Evolutionary conservation across 495 filamentous ascomycete species (phyloP).

Genomic region (Apiosordaria backusii): DNA sequence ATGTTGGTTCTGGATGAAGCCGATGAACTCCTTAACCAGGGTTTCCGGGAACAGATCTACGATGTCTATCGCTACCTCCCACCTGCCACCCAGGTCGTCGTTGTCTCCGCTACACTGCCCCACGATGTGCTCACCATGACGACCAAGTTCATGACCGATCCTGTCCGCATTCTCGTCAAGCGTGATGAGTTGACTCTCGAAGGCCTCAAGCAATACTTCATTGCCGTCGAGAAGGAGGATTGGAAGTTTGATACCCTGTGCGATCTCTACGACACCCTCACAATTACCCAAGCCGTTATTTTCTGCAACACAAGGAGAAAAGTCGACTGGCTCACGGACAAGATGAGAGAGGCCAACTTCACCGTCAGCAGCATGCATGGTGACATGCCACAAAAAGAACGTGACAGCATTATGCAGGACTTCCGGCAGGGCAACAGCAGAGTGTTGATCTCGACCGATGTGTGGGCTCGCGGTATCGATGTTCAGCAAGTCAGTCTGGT

Average conservation of each 20-base stretch:
- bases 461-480: constrained; percentile 97
- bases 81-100: constrained; percentile 94
- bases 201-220: constrained; percentile 99
- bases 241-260: constrained; percentile 99
- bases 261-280: constrained; percentile 98
- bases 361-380: constrained; percentile 99
- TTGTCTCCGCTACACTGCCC: constrained; percentile 95
- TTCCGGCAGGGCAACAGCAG: constrained; percentile 96
- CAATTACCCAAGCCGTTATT: constrained; percentile 98
- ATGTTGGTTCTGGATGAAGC: constrained; percentile 99
- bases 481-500: constrained; percentile 98
- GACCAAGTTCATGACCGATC: constrained; percentile 99
- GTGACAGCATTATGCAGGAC: constrained; percentile 99
- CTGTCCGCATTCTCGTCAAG: constrained; percentile 98
- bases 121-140: constrained; percentile 99
- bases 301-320: constrained; percentile 99
- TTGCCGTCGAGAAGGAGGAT: constrained; percentile 99
- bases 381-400: constrained; percentile 96
- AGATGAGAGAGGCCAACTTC: constrained; percentile 96
- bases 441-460: constrained; percentile 95
- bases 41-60: constrained; percentile 99
- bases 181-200: constrained; percentile 98
- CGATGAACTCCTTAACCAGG: constrained; percentile 95
- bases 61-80: constrained; percentile 98
- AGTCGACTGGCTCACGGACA: constrained; percentile 99